Percentiles rank a stretch among this genome's conserved stretches.
phyloP scores from a whole-genome alignment of 116 monocot genomes.

The Thalassia testudinum region DNA sequence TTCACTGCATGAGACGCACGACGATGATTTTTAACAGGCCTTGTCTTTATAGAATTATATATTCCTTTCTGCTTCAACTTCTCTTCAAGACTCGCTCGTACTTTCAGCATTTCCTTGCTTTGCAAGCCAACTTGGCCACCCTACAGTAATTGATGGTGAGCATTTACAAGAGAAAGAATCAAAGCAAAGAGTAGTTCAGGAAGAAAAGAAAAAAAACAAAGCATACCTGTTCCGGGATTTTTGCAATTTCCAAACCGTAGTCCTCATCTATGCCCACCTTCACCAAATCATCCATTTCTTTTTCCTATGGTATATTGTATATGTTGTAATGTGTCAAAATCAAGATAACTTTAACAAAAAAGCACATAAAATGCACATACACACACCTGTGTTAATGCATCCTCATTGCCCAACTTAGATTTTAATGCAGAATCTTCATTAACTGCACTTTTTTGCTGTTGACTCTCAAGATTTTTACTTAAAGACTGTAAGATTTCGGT shows the following conservation, averaged over 20 bases:
- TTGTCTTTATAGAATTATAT: slow-evolving; percentile 19
- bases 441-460: slow-evolving; percentile 1
- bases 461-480: slow-evolving; percentile 4
- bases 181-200: too few relatives aligned
- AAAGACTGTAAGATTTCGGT: slow-evolving; percentile 6
- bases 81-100: slow-evolving; percentile 70
- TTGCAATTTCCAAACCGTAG: neutral
- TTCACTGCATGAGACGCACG: slow-evolving; percentile 13
- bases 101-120: slow-evolving; percentile 77
- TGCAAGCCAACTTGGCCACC: slow-evolving; percentile 20
- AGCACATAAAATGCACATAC: too few relatives aligned
- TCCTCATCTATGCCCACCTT: neutral
- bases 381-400: too few relatives aligned
- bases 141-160: slow-evolving; percentile 4
- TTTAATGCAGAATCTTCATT: slow-evolving; percentile 13
- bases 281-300: neutral
- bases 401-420: too few relatives aligned
- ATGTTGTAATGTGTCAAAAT: too few relatives aligned
- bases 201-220: neutral
- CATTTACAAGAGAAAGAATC: too few relatives aligned
- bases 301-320: neutral
- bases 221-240: neutral
- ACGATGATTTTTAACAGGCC: slow-evolving; percentile 9
- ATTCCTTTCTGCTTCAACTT: slow-evolving; percentile 77
- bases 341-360: too few relatives aligned